These are phyloP conservation scores for Colletotrichum caudatum DNA, from an alignment of 2,329 filamentous ascomycete genomes.

Conservation along the genomic window DNA sequence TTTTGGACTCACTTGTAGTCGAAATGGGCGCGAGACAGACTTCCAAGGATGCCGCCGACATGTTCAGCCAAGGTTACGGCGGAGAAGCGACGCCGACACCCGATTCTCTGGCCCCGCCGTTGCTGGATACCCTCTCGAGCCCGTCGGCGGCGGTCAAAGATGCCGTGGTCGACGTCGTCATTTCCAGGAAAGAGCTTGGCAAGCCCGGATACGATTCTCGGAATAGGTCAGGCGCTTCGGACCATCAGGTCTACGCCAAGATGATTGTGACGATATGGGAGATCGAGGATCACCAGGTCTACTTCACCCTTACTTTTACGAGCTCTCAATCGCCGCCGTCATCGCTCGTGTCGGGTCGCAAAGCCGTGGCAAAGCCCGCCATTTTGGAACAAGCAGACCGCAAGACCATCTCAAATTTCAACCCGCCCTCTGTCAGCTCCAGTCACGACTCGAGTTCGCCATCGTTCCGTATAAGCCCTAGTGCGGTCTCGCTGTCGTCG, in stretches of 20 bases:
- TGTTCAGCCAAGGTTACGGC: slow-evolving; percentile 38
- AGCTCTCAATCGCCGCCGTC: slow-evolving; percentile 61
- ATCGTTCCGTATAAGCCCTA: slow-evolving; percentile 62
- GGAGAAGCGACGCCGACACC: slow-evolving; percentile 56
- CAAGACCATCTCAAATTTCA: slow-evolving; percentile 58
- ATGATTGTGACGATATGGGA: slow-evolving; percentile 84
- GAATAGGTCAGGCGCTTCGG: slow-evolving; percentile 52
- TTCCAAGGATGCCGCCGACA: slow-evolving; percentile 32
- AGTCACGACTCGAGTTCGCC: slow-evolving; percentile 62
- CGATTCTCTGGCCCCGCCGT: slow-evolving; percentile 43
- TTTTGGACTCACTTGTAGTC: slow-evolving; percentile 65
- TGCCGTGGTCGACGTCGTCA: slow-evolving; percentile 75
- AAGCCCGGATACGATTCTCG: slow-evolving; percentile 53
- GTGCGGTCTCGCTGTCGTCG: slow-evolving; percentile 63
- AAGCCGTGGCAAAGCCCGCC: slow-evolving; percentile 54
- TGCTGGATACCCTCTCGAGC: slow-evolving; percentile 44
- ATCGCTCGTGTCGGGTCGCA: slow-evolving; percentile 50
- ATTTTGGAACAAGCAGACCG: slow-evolving; percentile 61
- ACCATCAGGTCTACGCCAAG: slow-evolving; percentile 68
- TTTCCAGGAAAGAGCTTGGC: slow-evolving; percentile 63
- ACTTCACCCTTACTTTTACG: slow-evolving; percentile 82
- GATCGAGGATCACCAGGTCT: slow-evolving; percentile 73
- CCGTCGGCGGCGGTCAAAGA: slow-evolving; percentile 61
- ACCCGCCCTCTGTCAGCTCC: slow-evolving; percentile 60
- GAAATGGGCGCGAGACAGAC: slow-evolving; percentile 53